Conservation (phyloP, 2,329 filamentous ascomycete genomes). For the Paraconiothyrium brasiliense region DNA sequence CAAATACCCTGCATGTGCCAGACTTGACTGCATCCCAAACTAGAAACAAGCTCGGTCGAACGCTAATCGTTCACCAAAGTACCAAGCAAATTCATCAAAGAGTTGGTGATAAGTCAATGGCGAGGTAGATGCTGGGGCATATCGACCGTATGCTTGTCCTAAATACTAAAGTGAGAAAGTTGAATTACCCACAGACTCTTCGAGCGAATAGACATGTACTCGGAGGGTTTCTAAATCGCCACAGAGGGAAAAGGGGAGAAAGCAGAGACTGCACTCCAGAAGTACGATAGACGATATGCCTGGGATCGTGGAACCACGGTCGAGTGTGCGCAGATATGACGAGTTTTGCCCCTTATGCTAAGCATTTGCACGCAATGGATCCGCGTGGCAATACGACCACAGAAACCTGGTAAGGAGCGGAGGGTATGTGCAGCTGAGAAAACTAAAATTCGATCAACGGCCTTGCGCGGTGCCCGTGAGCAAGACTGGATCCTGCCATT, state of each 20-base stretch:
- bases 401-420: not conserved
- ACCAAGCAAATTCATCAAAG: not conserved
- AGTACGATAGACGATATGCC: no score
- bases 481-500: constrained; percentile 1
- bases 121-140: not conserved
- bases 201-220: not conserved
- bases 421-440: not conserved
- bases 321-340: not conserved
- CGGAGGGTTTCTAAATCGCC: not conserved
- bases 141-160: not conserved
- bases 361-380: not conserved
- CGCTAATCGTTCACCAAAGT: not conserved
- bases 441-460: not conserved
- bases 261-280: no score
- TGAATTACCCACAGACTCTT: not conserved
- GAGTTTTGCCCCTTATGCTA: not conserved
- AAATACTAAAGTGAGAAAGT: not conserved
- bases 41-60: not conserved
- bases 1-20: not conserved
- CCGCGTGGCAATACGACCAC: not conserved
- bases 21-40: not conserved
- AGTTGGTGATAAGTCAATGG: not conserved
- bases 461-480: not conserved
- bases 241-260: no score
- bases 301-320: not conserved